Evolutionary conservation across 2,329 filamentous ascomycete genomes (phyloP).

Genomic region (Grosmannia clavigera): DNA sequence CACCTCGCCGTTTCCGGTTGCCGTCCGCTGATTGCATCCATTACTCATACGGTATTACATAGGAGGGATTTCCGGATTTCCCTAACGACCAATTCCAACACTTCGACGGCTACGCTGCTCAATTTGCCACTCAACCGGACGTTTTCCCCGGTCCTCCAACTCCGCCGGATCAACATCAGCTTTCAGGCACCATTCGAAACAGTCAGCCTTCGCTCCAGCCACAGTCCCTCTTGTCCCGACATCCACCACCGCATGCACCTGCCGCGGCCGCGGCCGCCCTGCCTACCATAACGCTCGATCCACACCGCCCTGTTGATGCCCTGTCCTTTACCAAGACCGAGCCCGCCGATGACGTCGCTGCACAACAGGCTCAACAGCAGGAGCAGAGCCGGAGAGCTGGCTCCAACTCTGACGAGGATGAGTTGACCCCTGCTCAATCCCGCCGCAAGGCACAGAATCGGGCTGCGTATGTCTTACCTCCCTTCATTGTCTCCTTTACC

Average conservation of each 20-base stretch:
- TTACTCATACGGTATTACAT: slow-evolving; percentile 15
- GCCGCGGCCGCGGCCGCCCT: neutral
- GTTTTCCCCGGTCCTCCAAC: slow-evolving; percentile 37
- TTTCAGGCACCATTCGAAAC: slow-evolving; percentile 14
- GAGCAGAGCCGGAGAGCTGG: slow-evolving; percentile 21
- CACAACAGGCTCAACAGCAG: slow-evolving; percentile 11
- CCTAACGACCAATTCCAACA: slow-evolving; percentile 34
- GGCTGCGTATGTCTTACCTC: slow-evolving; percentile 39
- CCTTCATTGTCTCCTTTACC: neutral
- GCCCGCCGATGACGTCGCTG: slow-evolving; percentile 20
- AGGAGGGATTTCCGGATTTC: slow-evolving; percentile 39
- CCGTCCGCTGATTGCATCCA: too few relatives aligned
- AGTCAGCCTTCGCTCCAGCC: slow-evolving; percentile 12
- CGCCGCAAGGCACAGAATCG: slow-evolving; percentile 49
- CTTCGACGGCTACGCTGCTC: slow-evolving; percentile 32
- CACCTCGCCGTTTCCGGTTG: neutral
- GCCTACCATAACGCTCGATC: slow-evolving; percentile 9
- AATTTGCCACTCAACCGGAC: slow-evolving; percentile 23
- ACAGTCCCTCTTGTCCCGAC: slow-evolving; percentile 14
- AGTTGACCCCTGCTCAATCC: slow-evolving; percentile 44
- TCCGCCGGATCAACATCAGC: slow-evolving; percentile 32
- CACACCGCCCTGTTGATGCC: slow-evolving; percentile 18
- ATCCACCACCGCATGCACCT: slow-evolving; percentile 15
- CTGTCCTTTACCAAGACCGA: slow-evolving; percentile 27
- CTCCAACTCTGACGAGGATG: slow-evolving; percentile 43